Percentiles rank a stretch among this genome's conserved stretches.
Conservation (phyloP, 345 rosid genomes). For the Eucalyptus paniculata region DNA sequence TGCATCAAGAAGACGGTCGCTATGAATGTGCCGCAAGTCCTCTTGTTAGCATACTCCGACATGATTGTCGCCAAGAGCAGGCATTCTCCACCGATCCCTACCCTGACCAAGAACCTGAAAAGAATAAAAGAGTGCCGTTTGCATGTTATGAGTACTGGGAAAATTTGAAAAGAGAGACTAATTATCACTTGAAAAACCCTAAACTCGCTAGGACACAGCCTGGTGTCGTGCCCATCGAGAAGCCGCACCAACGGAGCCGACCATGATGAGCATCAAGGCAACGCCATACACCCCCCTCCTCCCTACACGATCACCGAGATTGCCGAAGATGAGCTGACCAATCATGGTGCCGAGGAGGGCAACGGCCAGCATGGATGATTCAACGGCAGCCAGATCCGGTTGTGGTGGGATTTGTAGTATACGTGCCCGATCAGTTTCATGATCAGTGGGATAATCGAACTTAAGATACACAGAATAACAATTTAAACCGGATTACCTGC, state of each 20-base stretch:
- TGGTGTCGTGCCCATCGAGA: not conserved
- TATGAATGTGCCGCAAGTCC: not conserved
- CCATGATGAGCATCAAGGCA: not conserved
- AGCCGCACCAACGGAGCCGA: not conserved
- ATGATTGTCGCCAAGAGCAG: not conserved
- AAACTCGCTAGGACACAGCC: not conserved
- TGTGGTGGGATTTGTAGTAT: not conserved
- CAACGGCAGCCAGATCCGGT: not conserved
- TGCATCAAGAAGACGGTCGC: not conserved
- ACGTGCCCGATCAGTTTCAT: not conserved
- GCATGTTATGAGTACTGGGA: not conserved
- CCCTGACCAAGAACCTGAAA: not conserved
- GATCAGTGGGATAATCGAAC: not conserved
- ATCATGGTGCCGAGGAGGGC: not conserved
- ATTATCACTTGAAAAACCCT: not conserved
- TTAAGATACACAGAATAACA: not conserved
- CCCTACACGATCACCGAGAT: not conserved
- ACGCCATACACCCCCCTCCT: not conserved
- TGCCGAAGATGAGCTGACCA: not conserved
- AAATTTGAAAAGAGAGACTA: not conserved
- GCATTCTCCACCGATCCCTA: not conserved
- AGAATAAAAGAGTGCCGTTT: not conserved
- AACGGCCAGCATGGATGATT: not conserved
- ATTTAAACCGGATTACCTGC: not conserved
- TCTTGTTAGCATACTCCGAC: not conserved